These are phyloP conservation scores for Lophium mytilinum DNA, from an alignment of 495 filamentous ascomycete genomes.

Conservation along the genomic window DNA sequence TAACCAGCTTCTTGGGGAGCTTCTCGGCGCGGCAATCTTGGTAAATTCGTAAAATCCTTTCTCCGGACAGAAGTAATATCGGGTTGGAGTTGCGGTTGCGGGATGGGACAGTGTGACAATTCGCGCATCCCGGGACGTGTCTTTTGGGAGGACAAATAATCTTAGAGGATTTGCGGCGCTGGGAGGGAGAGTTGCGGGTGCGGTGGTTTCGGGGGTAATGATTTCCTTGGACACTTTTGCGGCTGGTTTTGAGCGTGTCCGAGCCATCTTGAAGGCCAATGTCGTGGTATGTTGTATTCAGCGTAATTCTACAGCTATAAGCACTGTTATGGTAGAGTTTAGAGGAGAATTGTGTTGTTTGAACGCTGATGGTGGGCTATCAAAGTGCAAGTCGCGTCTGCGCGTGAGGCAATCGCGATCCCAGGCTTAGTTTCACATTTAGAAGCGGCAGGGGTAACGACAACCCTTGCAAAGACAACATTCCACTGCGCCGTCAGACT, in stretches of 20 bases:
- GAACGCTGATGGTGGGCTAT: no score
- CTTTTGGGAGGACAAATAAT: conserved; percentile 73
- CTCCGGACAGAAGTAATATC: conserved; percentile 74
- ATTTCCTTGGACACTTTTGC: conserved; percentile 3
- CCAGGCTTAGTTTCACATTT: no score
- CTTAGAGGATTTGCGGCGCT: conserved; percentile 44
- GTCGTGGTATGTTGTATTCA: no score
- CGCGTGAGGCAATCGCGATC: no score
- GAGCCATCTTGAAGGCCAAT: conserved; percentile 9
- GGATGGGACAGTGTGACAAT: conserved; percentile 78
- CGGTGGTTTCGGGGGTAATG: neutral
- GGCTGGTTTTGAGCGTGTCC: conserved; percentile 25
- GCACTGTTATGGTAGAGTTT: no score
- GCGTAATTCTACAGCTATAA: no score
- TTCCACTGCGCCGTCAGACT: neutral
- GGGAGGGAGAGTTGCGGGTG: conserved; percentile 12
- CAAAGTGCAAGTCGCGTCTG: no score
- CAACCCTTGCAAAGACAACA: neutral
- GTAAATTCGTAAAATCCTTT: conserved; percentile 86
- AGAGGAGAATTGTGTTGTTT: neutral
- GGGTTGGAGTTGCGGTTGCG: conserved; percentile 50
- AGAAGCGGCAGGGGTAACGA: no score
- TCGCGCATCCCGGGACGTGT: conserved; percentile 52
- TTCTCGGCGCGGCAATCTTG: conserved; percentile 55
- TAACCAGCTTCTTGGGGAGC: conserved; percentile 59